Percentiles rank a stretch among this genome's conserved stretches.
These are phyloP conservation scores for Furculomyces boomerangus DNA, from an alignment of 371 early-diverging fungal species.

Conservation along the genomic window DNA sequence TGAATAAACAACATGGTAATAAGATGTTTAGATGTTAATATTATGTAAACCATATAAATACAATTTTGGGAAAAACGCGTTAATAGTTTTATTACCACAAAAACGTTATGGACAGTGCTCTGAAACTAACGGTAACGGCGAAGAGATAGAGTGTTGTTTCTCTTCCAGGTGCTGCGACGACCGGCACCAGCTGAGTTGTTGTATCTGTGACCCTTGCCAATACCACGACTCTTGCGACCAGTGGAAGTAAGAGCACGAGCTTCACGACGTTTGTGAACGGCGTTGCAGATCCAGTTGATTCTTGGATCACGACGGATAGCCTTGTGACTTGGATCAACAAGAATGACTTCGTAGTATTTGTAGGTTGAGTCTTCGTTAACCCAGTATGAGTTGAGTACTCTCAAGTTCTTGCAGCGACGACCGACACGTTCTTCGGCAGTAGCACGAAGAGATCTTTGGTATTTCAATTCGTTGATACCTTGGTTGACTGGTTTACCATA, in stretches of 20 bases:
- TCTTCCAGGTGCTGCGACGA: conserved; percentile 60
- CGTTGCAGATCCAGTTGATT: conserved; percentile 97
- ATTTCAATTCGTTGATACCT: conserved; percentile 96
- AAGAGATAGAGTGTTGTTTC: conserved; percentile 61
- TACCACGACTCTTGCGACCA: conserved; percentile 94
- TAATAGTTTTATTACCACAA: too few relatives aligned
- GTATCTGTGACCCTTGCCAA: conserved; percentile 94
- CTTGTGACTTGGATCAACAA: conserved; percentile 93
- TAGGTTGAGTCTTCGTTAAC: conserved; percentile 95
- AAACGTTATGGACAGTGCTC: too few relatives aligned
- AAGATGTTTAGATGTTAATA: too few relatives aligned
- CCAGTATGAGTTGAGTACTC: conserved; percentile 99
- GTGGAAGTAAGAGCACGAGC: conserved; percentile 93
- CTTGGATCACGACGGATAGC: conserved; percentile 95
- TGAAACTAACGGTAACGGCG: conserved; percentile 56
- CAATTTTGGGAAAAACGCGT: too few relatives aligned
- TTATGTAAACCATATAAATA: too few relatives aligned
- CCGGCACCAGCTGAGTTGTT: conserved; percentile 98
- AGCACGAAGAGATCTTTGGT: conserved; percentile 78
- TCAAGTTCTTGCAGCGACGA: conserved; percentile 80
- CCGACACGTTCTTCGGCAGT: conserved; percentile 96
- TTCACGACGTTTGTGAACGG: conserved; percentile 97
- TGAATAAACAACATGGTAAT: too few relatives aligned
- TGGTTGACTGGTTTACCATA: conserved; percentile 96
- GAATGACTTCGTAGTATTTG: conserved; percentile 98